Conservation (phyloP, 139 green algal species). For the Chlamydomonas urium region DNA sequence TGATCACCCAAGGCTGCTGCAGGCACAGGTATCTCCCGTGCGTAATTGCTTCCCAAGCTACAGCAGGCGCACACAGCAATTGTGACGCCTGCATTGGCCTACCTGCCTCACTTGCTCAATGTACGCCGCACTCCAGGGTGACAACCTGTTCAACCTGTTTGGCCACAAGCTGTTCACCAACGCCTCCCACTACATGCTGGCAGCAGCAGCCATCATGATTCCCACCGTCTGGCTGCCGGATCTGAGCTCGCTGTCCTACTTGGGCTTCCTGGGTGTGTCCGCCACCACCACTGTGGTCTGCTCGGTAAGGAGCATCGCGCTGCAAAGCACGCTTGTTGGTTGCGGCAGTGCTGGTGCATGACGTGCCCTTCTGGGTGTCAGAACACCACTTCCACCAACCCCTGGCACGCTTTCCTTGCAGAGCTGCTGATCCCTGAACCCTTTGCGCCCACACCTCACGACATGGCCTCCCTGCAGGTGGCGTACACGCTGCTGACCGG, state of each 20-base stretch:
- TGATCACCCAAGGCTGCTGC: too few species aligned
- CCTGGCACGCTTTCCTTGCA: too few species aligned
- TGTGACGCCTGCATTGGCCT: too few species aligned
- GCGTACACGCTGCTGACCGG: constrained; percentile 39
- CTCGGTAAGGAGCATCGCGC: constrained; percentile 23
- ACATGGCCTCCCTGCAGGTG: too few species aligned
- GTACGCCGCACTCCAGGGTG: constrained; percentile 23
- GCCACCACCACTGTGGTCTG: constrained; percentile 40
- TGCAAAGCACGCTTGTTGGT: neutral
- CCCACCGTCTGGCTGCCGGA: constrained; percentile 75
- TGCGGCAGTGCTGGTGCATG: neutral
- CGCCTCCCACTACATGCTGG: constrained; percentile 31
- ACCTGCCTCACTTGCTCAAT: too few species aligned
- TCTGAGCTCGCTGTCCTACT: constrained; percentile 55
- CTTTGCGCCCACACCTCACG: too few species aligned
- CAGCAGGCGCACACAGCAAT: too few species aligned
- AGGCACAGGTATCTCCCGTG: too few species aligned
- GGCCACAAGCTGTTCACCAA: constrained; percentile 13
- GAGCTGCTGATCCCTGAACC: too few species aligned
- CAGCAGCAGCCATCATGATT: constrained; percentile 53
- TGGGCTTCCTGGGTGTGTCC: constrained; percentile 53
- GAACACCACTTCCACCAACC: too few species aligned
- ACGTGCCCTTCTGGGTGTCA: too few species aligned
- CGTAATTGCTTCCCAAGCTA: too few species aligned
- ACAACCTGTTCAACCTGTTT: constrained; percentile 51